Conservation (phyloP, 352 stramenopile genomes). For the Plasmopara muralis region DNA sequence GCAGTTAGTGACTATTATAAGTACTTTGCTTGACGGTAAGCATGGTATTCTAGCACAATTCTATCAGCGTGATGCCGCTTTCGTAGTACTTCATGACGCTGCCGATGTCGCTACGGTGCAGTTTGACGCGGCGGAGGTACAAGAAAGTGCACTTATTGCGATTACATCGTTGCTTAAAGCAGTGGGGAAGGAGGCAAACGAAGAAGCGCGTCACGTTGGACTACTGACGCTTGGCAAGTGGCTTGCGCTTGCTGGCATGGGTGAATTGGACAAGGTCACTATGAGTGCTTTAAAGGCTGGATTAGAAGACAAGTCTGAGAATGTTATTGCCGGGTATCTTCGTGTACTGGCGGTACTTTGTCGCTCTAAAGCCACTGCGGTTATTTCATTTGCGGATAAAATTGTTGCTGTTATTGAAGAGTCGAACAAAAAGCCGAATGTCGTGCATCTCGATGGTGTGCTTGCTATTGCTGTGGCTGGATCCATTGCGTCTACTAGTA, state of each 20-base stretch:
- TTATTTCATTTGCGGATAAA: constrained; percentile 38
- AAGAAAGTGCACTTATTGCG: constrained; percentile 37
- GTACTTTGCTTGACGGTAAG: constrained; percentile 66
- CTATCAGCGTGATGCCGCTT: constrained; percentile 75
- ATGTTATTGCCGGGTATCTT: constrained; percentile 59
- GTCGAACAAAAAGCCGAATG: constrained; percentile 70
- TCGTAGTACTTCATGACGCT: constrained; percentile 54
- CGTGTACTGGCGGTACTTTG: constrained; percentile 48
- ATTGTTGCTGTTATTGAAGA: constrained; percentile 52
- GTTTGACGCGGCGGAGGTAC: constrained; percentile 25
- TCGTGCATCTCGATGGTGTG: constrained; percentile 70
- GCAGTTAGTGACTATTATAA: constrained; percentile 48
- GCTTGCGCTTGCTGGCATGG: constrained; percentile 42
- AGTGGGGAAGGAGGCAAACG: constrained; percentile 77
- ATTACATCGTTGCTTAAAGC: constrained; percentile 62
- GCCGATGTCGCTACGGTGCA: constrained; percentile 28
- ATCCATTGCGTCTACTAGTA: constrained; percentile 47
- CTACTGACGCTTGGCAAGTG: constrained; percentile 72
- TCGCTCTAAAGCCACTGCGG: constrained; percentile 20
- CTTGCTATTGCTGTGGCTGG: constrained; percentile 60
- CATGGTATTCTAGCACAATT: constrained; percentile 84
- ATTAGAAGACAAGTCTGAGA: constrained; percentile 68
- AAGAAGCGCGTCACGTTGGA: constrained; percentile 67
- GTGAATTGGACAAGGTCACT: constrained; percentile 40
- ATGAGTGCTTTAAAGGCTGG: constrained; percentile 41